Base-by-base conservation (phyloP, 495 filamentous ascomycete species). In the Physcia stellaris region DNA sequence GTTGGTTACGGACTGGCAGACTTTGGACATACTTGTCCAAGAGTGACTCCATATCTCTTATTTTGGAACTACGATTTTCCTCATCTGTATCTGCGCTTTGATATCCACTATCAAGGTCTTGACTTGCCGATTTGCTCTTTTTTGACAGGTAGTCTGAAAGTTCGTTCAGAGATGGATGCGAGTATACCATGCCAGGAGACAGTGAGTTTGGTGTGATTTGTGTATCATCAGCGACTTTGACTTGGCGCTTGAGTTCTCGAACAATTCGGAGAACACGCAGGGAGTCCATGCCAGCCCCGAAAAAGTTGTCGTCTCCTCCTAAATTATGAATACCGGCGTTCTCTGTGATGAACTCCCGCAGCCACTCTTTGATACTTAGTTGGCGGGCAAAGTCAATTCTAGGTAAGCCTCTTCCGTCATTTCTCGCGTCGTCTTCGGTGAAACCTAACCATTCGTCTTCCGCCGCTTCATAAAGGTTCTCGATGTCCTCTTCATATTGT, bases 401-500 rank as follows among this genome's bases (percentile, higher is more conserved):
- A 21, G 37, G 33, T 32, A 20, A 16, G 24, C 26, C 28, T 32
- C 9, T n/a, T n/a, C n/a, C n/a, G 31, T 24, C 18, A 6, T 21
- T 13, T 20, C 5, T 21, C 19, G 12, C 12, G 16, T 6, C 11
- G 21, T 33, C 6, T 29, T 42, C 7, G 16, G 11, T 34, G 34
- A n/a, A n/a, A n/a, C n/a, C n/a, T n/a, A n/a, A n/a, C n/a, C n/a
- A n/a, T n/a, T n/a, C n/a, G n/a, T n/a, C n/a, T 11, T 13, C 17
- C 6, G 34, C 24, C 9, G 9, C 13, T n/a, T 22, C 16, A 36
- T 73, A 77, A 4, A 75, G 46, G 7, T 52, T 46, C 19, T 73
- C 59, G 35, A 79, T 69, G 42, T 75, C 70, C 4, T 62, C 51
- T 27, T 57, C 46, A 45, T 78, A 80, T 34, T 67, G 43, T 30